A percentile compares a stretch with the other conserved stretches of the same genome.
Conservation (phyloP, 768 basidiomycete species). For the Chalciporus sphaerocephalus region DNA sequence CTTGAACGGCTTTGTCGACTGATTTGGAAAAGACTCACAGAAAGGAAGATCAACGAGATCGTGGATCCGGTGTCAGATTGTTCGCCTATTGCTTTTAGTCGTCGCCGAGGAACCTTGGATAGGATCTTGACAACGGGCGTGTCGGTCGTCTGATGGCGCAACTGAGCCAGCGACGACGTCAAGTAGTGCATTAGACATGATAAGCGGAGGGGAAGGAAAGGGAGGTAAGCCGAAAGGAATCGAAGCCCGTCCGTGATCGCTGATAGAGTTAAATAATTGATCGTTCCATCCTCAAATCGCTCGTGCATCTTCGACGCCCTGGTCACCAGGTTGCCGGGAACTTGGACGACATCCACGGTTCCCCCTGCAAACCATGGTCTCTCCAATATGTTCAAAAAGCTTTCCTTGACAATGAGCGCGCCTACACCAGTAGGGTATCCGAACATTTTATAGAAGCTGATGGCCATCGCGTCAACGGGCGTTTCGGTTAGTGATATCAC, state of each 20-base stretch:
- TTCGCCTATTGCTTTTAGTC: slow-evolving; percentile 55
- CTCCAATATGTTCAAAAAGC: slow-evolving; percentile 54
- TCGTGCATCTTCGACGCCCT: slow-evolving; percentile 57
- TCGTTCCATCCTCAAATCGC: slow-evolving; percentile 83
- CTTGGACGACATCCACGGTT: slow-evolving; percentile 78
- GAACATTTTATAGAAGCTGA: slow-evolving; percentile 90
- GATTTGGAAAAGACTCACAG: slow-evolving; percentile 38
- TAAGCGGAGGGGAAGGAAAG: slow-evolving; percentile 72
- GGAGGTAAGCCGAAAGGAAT: slow-evolving; percentile 73
- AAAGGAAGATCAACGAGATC: slow-evolving; percentile 58
- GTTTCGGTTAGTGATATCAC: slow-evolving; percentile 58
- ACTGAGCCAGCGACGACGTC: slow-evolving; percentile 46
- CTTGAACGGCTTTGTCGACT: slow-evolving; percentile 3
- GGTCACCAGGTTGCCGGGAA: slow-evolving; percentile 68
- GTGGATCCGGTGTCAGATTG: slow-evolving; percentile 63
- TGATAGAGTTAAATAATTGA: slow-evolving; percentile 74
- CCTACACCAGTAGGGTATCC: slow-evolving; percentile 85
- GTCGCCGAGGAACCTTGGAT: slow-evolving; percentile 54
- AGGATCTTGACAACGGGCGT: slow-evolving; percentile 64
- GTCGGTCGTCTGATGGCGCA: slow-evolving; percentile 60
- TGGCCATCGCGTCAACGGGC: slow-evolving; percentile 75
- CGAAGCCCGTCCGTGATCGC: slow-evolving; percentile 77
- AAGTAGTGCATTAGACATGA: slow-evolving; percentile 65
- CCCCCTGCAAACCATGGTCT: slow-evolving; percentile 87
- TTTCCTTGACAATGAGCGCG: slow-evolving; percentile 69